These are phyloP conservation scores for Physaria fendleri DNA, from an alignment of 345 rosid genomes.

Conservation along the genomic window DNA sequence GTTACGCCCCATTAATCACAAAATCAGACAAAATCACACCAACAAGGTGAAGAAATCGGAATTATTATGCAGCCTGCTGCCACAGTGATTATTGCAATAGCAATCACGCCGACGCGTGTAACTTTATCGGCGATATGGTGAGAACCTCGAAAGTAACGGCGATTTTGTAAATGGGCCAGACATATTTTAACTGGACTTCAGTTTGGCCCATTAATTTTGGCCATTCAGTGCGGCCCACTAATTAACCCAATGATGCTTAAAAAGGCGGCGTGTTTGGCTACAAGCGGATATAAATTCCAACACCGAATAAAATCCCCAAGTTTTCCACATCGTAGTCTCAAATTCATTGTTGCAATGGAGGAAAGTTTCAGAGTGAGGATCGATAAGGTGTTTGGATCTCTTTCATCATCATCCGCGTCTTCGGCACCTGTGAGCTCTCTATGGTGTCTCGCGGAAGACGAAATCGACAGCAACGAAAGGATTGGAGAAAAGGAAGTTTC, in stretches of 20 bases:
- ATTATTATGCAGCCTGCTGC: slow-evolving; percentile 7
- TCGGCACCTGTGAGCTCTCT: slow-evolving; percentile 26
- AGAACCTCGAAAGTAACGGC: neutral
- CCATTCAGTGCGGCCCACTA: neutral
- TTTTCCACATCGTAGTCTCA: neutral
- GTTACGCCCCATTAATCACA: neutral
- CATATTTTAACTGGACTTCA: neutral
- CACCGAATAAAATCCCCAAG: neutral
- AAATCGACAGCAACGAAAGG: slow-evolving; percentile 48
- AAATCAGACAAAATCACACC: slow-evolving; percentile 12
- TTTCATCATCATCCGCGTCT: slow-evolving; percentile 34
- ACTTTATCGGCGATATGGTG: neutral
- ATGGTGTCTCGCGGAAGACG: slow-evolving; percentile 71
- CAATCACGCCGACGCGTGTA: slow-evolving; percentile 25
- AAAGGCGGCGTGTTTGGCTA: slow-evolving; percentile 33
- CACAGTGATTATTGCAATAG: neutral
- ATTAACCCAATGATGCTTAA: neutral
- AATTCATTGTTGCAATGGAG: slow-evolving; percentile 35
- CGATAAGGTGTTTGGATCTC: slow-evolving; percentile 65
- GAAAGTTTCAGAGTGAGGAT: slow-evolving; percentile 68
- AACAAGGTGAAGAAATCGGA: neutral
- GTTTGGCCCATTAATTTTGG: neutral
- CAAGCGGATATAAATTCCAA: neutral
- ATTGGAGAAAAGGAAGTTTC: slow-evolving; percentile 30
- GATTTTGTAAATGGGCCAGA: neutral